Base-by-base conservation (phyloP, 257 asterid species). In the Lithospermum erythrorhizon region DNA sequence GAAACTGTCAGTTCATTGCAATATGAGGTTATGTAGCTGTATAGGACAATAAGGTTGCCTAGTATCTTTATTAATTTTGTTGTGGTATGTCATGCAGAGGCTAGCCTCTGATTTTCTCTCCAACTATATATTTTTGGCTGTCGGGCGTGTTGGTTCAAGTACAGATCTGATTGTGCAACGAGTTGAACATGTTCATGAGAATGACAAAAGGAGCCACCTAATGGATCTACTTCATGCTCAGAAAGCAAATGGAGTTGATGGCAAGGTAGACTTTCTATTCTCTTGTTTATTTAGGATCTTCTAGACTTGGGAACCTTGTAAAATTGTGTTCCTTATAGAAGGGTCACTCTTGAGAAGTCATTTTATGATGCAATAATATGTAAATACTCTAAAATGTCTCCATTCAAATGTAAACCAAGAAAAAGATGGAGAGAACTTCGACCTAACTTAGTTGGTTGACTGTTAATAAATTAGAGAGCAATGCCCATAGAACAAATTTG, bases 171-270 rank as follows among this genome's bases (percentile, higher is more conserved):
- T 68, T 61, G 58, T 61, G 49, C 72, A 54, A 29, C 55, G 72
- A 68, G 72, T 68, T 61, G 72, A 68, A 68, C 30, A 21, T 61
- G 72, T 68, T 17, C 11, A 82, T 7, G 91, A 83, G 35, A 68
- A 62, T 73, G 96, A 87, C 78, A 87, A 87, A 81, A 83, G 96
- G 78, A 83, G 91, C 81, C 65, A 81, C 69, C 76, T 87, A 74
- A 83, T 87, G 96, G 96, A 87, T 64, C 87, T 87, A 73, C 81
- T 87, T 70, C 95, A 85, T 70, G 95, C 85, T 41, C 93, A 87
- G 75, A 81, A 61, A 72, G 83, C 79, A 35, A 80, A 73, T 62
- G 85, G 83, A 67, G 64, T 63, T 76, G 80, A 79, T 58, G 80
- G 79, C 59, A 83, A 81, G 95, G 95, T 88, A 75, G 47, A 63